Evolutionary conservation across 1,284 basidiomycete species (phyloP), one percentile per base, ranked within the genome.

Genomic region (Meira nashicola): DNA sequence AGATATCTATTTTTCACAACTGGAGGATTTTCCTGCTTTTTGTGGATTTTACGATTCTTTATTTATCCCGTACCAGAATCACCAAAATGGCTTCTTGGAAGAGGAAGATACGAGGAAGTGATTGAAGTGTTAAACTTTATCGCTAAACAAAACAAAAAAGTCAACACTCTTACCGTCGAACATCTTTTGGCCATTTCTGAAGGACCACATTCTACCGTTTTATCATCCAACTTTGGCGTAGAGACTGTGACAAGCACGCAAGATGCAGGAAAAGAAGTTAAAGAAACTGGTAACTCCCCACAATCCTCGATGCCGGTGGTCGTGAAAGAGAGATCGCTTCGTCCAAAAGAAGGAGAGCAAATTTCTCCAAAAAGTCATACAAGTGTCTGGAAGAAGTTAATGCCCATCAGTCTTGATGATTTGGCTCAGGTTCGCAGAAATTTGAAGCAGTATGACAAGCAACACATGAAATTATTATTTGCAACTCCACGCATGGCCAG

Each of bases 51-150:
- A 23, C 73, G 80, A 17, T 75, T 74, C 59, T 67, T 73, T 55
- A 59, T 80, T 43, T 77, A 80, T 48, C 80, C 80, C 51, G 79
- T 86, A 19, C 82, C 83, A 60, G 86, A 86, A 70, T 85, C 84
- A 12, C 83, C 86, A 23, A 86, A 86, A 71, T 86, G 82, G 77
- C 83, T 91, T 33, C 84, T 90, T 75, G 85, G 85, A 6, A 84
- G 85, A 59, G 88, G 88, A 0, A 80, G 81, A 40, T 88, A 90
- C 66, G 83, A 82, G 14, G 84, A 86, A 53, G 89, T 89, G 0
- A 84, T 91, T 23, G 83, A 83, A 15, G 82, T 89, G 53, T 80
- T 92, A 21, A 83, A 86, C 61, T 81, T 81, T 33, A 83, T 91
- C 17, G 89, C 89, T 1, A 78, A 79, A 37, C 88, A 85, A 79